A percentile compares a stretch with the other conserved stretches of the same genome.
Conservation (phyloP, 2,329 filamentous ascomycete genomes). For the Lecanicillium sp. region DNA sequence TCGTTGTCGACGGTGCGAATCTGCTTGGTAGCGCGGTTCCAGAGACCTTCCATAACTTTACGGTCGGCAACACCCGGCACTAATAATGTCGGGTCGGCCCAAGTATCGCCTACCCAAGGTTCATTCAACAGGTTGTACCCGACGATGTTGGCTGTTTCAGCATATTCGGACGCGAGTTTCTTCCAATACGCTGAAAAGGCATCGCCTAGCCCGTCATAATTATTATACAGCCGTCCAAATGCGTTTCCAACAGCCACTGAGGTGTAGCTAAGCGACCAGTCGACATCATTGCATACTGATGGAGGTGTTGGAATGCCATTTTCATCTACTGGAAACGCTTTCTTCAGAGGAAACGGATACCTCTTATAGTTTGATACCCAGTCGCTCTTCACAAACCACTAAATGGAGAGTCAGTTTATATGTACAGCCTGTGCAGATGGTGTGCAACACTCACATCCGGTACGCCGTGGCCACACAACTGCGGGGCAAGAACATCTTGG, state of each 20-base stretch:
- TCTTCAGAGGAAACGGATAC: constrained; percentile 12
- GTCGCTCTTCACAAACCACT: constrained; percentile 13
- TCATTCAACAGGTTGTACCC: constrained; percentile 14
- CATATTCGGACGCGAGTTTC: constrained; percentile 11
- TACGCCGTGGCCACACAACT: constrained; percentile 12
- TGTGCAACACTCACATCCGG: constrained; percentile 12
- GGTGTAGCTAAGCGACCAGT: constrained; percentile 13
- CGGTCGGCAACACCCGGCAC: constrained; percentile 11
- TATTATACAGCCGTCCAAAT: constrained; percentile 13
- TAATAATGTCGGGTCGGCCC: constrained; percentile 10
- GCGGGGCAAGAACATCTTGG: constrained; percentile 11
- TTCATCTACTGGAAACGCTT: constrained; percentile 8
- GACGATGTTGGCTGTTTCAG: constrained; percentile 8
- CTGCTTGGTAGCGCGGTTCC: constrained; percentile 12
- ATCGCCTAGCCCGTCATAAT: constrained; percentile 12
- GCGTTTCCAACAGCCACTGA: constrained; percentile 11
- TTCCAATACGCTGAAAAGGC: constrained; percentile 13
- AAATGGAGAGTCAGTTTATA: not conserved
- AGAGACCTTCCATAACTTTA: constrained; percentile 10
- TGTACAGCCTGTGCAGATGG: no score
- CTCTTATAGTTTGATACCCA: constrained; percentile 9
- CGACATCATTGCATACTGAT: constrained; percentile 9
- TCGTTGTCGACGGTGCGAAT: constrained; percentile 13
- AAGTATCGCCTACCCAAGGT: constrained; percentile 13
- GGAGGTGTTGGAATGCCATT: constrained; percentile 11